Percentiles rank a stretch among this genome's conserved stretches.
Conservation (phyloP, 2,329 filamentous ascomycete genomes). For the Cadophora gregata region DNA sequence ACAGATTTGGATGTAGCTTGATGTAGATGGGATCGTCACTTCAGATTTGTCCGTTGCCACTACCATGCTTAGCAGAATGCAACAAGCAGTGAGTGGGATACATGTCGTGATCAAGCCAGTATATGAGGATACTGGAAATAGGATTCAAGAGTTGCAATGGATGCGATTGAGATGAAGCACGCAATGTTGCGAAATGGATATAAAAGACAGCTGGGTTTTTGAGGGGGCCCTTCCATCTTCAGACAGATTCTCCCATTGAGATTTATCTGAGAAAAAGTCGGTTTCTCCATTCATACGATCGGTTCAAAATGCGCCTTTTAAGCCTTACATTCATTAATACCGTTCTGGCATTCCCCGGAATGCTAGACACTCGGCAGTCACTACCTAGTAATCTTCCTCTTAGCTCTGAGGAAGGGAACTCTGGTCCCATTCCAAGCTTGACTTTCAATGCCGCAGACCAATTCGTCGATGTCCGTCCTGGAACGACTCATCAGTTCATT, state of each 20-base stretch:
- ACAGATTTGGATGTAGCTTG: background rate
- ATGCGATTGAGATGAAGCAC: background rate
- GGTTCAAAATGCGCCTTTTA: background rate
- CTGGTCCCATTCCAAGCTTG: slow-evolving; percentile 24
- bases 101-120: slow-evolving; percentile 1
- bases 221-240: background rate
- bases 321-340: background rate
- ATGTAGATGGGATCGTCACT: background rate
- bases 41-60: too few species aligned
- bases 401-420: slow-evolving; percentile 25
- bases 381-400: slow-evolving; percentile 22
- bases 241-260: background rate
- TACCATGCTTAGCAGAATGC: background rate
- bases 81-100: background rate
- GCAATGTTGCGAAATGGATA: background rate
- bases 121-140: background rate
- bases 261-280: too few species aligned
- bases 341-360: slow-evolving; percentile 11
- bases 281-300: too few species aligned
- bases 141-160: background rate
- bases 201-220: background rate
- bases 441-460: slow-evolving; percentile 24
- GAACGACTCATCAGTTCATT: slow-evolving; percentile 25
- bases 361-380: slow-evolving; percentile 11
- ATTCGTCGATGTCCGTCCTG: slow-evolving; percentile 28